Evolutionary conservation across 495 filamentous ascomycete species (phyloP).

Genomic region (Penicillium silybi): DNA sequence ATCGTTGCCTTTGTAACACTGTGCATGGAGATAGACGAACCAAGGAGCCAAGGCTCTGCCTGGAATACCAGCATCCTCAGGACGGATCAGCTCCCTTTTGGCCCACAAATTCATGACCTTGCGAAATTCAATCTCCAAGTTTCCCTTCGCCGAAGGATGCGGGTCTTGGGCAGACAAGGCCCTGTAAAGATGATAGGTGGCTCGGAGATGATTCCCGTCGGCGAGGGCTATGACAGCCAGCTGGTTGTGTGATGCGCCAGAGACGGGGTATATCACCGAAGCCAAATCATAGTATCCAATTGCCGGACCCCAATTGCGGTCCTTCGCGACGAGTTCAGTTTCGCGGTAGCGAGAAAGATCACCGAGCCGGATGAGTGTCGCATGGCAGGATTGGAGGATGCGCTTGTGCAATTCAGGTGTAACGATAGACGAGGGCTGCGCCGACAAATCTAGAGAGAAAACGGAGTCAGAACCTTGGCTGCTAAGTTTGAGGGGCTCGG

Average conservation of each 20-base stretch:
- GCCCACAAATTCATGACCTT: conserved; percentile 60
- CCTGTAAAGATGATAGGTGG: conserved; percentile 86
- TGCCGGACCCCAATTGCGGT: conserved; percentile 75
- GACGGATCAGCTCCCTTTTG: conserved; percentile 53
- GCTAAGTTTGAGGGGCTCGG: not conserved
- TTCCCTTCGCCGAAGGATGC: conserved; percentile 64
- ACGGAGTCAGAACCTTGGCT: conserved; percentile 26
- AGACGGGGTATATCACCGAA: conserved; percentile 68
- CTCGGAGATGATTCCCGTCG: conserved; percentile 70
- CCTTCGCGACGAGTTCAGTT: conserved; percentile 57
- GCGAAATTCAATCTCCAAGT: conserved; percentile 78
- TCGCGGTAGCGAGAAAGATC: conserved; percentile 91
- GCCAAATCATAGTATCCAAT: conserved; percentile 83
- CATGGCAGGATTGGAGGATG: conserved; percentile 73
- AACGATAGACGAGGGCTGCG: conserved; percentile 32
- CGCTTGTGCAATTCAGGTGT: conserved; percentile 48
- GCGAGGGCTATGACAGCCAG: conserved; percentile 77
- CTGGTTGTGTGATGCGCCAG: conserved; percentile 83
- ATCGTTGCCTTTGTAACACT: conserved; percentile 68
- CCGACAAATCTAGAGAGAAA: conserved; percentile 36
- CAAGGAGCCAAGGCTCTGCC: conserved; percentile 61
- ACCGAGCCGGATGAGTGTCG: conserved; percentile 78
- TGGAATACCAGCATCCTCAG: conserved; percentile 47
- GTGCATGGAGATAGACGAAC: conserved; percentile 86
- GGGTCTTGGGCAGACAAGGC: conserved; percentile 69